Conservation (phyloP, 2,329 filamentous ascomycete genomes). For the Diaporthe amygdali region DNA sequence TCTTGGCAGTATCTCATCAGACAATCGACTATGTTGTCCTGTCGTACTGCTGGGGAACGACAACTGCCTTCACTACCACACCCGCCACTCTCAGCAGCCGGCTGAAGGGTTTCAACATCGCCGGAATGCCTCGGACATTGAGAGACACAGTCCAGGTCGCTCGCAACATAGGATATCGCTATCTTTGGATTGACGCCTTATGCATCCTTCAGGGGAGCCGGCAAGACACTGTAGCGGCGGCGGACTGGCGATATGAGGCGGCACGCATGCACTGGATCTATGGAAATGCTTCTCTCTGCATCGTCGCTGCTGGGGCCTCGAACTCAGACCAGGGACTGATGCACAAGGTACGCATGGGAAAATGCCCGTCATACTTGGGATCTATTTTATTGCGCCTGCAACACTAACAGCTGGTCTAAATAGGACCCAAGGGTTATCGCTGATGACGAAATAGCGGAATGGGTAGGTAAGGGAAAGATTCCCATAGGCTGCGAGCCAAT, state of each 20-base stretch:
- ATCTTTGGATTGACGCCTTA: not conserved
- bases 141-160: not conserved
- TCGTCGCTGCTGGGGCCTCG: not conserved
- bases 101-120: not conserved
- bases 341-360: not conserved
- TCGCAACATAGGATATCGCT: not conserved
- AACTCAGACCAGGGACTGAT: not conserved
- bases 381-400: not conserved
- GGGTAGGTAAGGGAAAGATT: not conserved
- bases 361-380: not conserved
- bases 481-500: not conserved
- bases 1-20: not conserved
- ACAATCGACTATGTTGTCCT: not conserved
- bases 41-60: not conserved
- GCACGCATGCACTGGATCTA: not conserved
- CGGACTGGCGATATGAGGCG: not conserved
- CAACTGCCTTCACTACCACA: not conserved
- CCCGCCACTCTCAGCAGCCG: not conserved
- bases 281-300: not conserved
- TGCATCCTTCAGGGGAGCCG: not conserved
- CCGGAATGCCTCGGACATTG: not conserved
- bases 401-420: not conserved
- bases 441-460: not conserved
- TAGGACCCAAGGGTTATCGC: not conserved
- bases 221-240: not conserved